These are phyloP conservation scores for Fusarium transvaalense DNA, from an alignment of 2,329 filamentous ascomycete species.

Conservation along the genomic window DNA sequence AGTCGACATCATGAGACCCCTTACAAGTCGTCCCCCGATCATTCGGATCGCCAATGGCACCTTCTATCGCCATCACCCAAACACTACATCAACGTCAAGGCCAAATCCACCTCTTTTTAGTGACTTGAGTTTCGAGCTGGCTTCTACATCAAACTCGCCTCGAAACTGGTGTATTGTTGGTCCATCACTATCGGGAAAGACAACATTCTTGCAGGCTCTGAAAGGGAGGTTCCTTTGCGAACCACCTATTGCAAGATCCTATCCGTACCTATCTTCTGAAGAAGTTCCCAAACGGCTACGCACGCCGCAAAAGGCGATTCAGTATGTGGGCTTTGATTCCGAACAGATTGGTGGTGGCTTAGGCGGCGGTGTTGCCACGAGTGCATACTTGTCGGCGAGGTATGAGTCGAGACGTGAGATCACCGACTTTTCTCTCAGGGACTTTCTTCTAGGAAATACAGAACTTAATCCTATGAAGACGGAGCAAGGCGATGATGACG, in stretches of 20 bases:
- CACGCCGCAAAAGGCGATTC: conserved; percentile 76
- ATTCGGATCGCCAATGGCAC: conserved; percentile 82
- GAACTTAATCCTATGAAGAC: conserved; percentile 78
- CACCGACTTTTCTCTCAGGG: conserved; percentile 85
- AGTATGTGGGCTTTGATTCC: conserved; percentile 90
- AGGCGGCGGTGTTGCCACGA: conserved; percentile 69
- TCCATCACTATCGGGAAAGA: conserved; percentile 82
- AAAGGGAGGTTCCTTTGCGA: conserved; percentile 80
- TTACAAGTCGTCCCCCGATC: conserved; percentile 64
- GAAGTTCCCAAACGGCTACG: conserved; percentile 68
- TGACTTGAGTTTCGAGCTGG: conserved; percentile 76
- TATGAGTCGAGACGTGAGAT: conserved; percentile 91
- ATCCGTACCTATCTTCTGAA: conserved; percentile 79
- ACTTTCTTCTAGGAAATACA: conserved; percentile 86
- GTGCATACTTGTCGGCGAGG: conserved; percentile 86
- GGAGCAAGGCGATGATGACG: conserved; percentile 54
- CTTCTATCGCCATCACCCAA: conserved; percentile 83
- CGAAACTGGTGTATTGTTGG: conserved; percentile 89
- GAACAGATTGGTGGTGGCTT: conserved; percentile 69
- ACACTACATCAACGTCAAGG: conserved; percentile 58
- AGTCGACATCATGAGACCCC: conserved; percentile 54
- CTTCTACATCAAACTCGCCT: conserved; percentile 62
- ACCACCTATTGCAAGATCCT: conserved; percentile 81
- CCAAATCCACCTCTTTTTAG: conserved; percentile 81
- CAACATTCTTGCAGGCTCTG: conserved; percentile 83